Conservation (phyloP, 495 filamentous ascomycete species). For the Aspergillus mulundensis region DNA sequence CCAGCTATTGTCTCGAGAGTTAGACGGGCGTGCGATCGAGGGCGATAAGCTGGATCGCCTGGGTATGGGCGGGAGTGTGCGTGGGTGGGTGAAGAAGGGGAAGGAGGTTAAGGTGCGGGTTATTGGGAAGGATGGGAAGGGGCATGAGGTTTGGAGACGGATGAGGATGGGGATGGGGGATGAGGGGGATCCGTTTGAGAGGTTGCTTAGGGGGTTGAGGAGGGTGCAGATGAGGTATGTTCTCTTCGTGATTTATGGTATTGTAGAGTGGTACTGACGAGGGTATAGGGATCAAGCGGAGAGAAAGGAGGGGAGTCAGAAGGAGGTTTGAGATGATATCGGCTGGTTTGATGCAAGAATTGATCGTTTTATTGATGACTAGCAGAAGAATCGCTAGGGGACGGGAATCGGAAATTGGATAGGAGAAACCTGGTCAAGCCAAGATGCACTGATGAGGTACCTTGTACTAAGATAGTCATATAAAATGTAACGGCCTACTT, state of each 20-base stretch:
- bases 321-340: too few relatives aligned
- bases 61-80: neutral
- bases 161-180: neutral
- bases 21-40: neutral
- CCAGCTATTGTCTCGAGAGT: neutral
- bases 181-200: slow-evolving; percentile 8
- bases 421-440: too few relatives aligned
- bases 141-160: neutral
- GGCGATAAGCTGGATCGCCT: neutral
- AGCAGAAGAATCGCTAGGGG: too few relatives aligned
- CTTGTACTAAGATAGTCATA: too few relatives aligned
- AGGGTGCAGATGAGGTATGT: slow-evolving; percentile 9
- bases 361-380: too few relatives aligned
- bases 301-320: neutral
- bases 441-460: too few relatives aligned
- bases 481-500: too few relatives aligned
- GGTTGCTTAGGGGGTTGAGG: slow-evolving; percentile 15
- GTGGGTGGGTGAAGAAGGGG: slow-evolving; percentile 12
- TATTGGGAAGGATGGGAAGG: neutral
- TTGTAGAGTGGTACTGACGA: neutral
- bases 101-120: slow-evolving; percentile 1
- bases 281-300: neutral
- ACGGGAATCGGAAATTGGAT: too few relatives aligned
- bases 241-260: neutral
- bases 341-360: too few relatives aligned